phyloP scores from a whole-genome alignment of 2,329 filamentous ascomycete species.

The Trichoderma atroviride region DNA sequence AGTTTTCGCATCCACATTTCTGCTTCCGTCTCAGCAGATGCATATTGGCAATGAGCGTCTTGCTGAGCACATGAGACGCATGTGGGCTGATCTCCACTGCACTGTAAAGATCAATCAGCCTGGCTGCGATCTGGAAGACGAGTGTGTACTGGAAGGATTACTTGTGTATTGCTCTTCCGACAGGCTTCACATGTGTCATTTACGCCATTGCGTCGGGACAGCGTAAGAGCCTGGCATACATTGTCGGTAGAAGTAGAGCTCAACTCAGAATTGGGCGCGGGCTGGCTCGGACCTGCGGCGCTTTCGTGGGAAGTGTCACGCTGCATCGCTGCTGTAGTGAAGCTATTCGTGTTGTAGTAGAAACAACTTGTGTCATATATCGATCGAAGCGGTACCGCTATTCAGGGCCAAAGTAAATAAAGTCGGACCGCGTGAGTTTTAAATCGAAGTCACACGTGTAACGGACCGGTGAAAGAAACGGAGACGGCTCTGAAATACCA shows the following conservation, averaged over 20 bases:
- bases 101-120: neutral
- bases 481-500: slow-evolving; percentile 7
- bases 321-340: neutral
- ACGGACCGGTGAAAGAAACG: slow-evolving; percentile 2
- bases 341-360: neutral
- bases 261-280: neutral
- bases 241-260: neutral
- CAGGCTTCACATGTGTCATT: slow-evolving; percentile 4
- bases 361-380: neutral
- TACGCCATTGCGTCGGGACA: neutral
- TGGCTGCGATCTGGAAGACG: neutral
- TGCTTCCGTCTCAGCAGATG: slow-evolving; percentile 6
- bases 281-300: neutral
- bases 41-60: slow-evolving; percentile 1
- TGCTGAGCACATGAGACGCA: neutral
- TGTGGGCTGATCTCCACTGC: slow-evolving; percentile 11
- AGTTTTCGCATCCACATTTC: slow-evolving; percentile 7
- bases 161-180: neutral
- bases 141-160: neutral
- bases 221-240: neutral
- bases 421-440: neutral
- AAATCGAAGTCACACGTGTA: neutral
- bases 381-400: neutral
- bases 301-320: neutral
- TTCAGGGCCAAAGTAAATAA: neutral